These are phyloP conservation scores for Vigna radiata DNA, from an alignment of 306 rosid species.

Conservation along the genomic window DNA sequence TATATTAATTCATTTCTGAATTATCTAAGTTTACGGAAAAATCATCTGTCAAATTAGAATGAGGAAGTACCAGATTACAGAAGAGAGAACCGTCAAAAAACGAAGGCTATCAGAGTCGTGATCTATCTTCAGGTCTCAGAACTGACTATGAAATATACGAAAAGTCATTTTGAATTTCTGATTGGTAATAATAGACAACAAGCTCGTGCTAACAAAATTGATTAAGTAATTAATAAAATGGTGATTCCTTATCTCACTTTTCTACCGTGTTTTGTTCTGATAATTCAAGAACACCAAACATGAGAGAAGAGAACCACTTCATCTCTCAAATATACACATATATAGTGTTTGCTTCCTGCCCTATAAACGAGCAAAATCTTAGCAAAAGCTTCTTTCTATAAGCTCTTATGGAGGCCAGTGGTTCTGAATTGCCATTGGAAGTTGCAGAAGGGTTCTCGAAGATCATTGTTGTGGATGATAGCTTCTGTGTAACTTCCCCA, in stretches of 20 bases:
- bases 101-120: background rate
- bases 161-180: background rate
- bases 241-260: constrained; percentile 1
- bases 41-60: no score
- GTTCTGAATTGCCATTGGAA: constrained; percentile 21
- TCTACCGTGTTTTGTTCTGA: background rate
- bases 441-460: constrained; percentile 1
- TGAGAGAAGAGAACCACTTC: background rate
- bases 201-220: background rate
- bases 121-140: background rate
- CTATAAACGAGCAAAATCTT: background rate
- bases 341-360: background rate
- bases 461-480: constrained; percentile 37
- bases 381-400: constrained; percentile 11
- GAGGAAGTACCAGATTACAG: background rate
- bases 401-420: constrained; percentile 29
- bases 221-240: background rate
- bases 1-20: no score
- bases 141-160: background rate
- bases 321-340: constrained; percentile 6
- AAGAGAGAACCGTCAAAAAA: constrained; percentile 5
- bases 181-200: background rate
- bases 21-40: no score
- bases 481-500: constrained; percentile 37
- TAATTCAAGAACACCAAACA: constrained; percentile 29